Conservation (phyloP, 495 filamentous ascomycete species). For the Talaromyces trachyspermus region DNA sequence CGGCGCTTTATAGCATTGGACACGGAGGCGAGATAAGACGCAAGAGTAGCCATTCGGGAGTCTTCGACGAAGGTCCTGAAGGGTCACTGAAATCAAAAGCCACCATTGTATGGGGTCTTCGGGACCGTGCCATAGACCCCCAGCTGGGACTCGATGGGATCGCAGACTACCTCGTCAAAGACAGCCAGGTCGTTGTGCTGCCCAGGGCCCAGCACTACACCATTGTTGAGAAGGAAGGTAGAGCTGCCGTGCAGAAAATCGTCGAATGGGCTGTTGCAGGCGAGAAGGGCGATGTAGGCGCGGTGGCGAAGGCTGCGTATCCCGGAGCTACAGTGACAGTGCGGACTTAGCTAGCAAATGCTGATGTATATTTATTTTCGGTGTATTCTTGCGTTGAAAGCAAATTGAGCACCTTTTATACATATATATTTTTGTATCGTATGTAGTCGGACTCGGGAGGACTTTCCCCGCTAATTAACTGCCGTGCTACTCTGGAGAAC, state of each 20-base stretch:
- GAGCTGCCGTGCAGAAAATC: slow-evolving; percentile 23
- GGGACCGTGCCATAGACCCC: slow-evolving; percentile 33
- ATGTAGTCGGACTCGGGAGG: too few species aligned
- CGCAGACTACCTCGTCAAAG: slow-evolving; percentile 28
- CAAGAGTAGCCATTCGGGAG: slow-evolving; percentile 28
- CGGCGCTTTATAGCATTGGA: slow-evolving; percentile 33
- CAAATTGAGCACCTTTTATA: too few species aligned
- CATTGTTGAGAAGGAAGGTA: slow-evolving; percentile 33
- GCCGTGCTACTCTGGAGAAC: too few species aligned
- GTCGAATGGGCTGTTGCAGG: slow-evolving; percentile 33
- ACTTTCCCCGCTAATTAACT: too few species aligned
- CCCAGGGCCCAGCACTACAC: slow-evolving; percentile 36
- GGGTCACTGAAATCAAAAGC: slow-evolving; percentile 39
- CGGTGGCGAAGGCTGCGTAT: slow-evolving; percentile 22
- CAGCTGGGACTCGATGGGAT: slow-evolving; percentile 38
- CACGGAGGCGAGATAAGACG: slow-evolving; percentile 17
- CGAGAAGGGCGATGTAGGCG: slow-evolving; percentile 28
- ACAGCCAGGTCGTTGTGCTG: slow-evolving; percentile 35
- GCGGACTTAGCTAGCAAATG: too few species aligned
- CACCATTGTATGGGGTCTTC: slow-evolving; percentile 47
- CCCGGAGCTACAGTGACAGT: slow-evolving; percentile 24
- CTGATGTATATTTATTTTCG: too few species aligned
- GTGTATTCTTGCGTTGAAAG: too few species aligned
- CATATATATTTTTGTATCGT: too few species aligned
- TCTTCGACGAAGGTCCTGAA: slow-evolving; percentile 39